phyloP scores from a whole-genome alignment of 176 grass and related monocot species.

The Secale cereale region DNA sequence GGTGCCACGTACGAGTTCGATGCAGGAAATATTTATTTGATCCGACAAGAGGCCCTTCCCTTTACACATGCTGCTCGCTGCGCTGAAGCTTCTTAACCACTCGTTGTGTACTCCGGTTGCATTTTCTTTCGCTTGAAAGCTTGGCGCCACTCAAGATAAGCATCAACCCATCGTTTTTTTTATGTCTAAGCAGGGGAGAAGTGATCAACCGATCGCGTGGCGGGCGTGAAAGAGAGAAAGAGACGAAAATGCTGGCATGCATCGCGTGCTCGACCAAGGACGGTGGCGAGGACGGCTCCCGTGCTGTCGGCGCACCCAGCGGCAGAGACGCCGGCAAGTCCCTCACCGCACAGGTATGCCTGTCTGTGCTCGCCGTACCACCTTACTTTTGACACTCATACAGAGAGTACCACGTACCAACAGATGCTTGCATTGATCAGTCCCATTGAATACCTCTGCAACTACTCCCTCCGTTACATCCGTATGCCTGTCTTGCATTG shows the following conservation, averaged over 20 bases:
- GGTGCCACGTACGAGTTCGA: neutral
- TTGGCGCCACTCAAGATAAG: neutral
- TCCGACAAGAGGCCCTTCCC: neutral
- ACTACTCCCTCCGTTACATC: no score
- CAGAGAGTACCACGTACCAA: no score
- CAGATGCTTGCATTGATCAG: no score
- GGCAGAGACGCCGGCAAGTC: constrained; percentile 60
- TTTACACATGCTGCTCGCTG: neutral
- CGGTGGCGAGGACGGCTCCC: constrained; percentile 55
- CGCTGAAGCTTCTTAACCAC: neutral
- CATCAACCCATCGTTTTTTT: no score
- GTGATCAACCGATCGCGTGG: neutral
- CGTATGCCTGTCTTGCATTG: no score
- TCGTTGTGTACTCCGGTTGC: neutral
- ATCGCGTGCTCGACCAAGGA: constrained; percentile 85
- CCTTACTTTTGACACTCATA: no score
- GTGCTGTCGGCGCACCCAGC: constrained; percentile 38
- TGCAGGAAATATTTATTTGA: neutral
- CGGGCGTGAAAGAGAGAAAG: neutral
- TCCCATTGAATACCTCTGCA: no score
- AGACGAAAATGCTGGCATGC: constrained; percentile 78
- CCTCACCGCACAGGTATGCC: constrained; percentile 75
- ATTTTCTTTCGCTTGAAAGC: neutral
- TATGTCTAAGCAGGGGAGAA: neutral
- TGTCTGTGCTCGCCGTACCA: neutral